Evolutionary conservation across 768 basidiomycete species (phyloP), one percentile per base, ranked within the genome.

Genomic region (Hericium coralloides): DNA sequence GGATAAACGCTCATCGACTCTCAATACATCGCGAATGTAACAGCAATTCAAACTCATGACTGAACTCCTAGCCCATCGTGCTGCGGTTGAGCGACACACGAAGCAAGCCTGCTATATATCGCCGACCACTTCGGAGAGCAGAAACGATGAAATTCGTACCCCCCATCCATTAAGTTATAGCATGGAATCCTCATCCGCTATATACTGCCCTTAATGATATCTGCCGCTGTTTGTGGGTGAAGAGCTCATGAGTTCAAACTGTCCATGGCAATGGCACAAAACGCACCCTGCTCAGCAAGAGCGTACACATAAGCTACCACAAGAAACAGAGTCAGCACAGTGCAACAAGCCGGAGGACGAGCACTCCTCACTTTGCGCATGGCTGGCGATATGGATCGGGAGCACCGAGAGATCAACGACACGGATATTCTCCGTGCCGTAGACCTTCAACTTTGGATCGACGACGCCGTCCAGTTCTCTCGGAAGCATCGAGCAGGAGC

Each of bases 391-490:
- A 14, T 72, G 71, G 31, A 77, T 59, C 2, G 78, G 76, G 12
- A 76, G 39, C 45, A 79, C 63, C 2, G 76, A 77, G 3, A 71
- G 50, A 60, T 80, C 79, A 12, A 69, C 76, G 20, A 81, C 76
- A 10, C 79, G 75, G 22, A 80, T 47, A 57, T 80, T 80, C 17
- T 58, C 62, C 1, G 76, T 76, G 14, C 76, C 77, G 59, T 67
- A 69, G 0, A 72, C 74, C 57, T 67, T 66, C 14, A 75, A 61
- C 23, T 64, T 50, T 17, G 61, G 52, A 52, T 74, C 70, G 10
- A 77, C 75, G 25, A 76, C 75, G 4, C 75, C 75, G n/a, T 63
- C 63, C 25, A 71, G 61, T 10, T 70, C 68, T 38, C 58, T 59
- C 14, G 75, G 77, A 41, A 77, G 64, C 67, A 79, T 72, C 8